phyloP scores from a whole-genome alignment of 345 rosid species.

The Carallia pectinifolia region DNA sequence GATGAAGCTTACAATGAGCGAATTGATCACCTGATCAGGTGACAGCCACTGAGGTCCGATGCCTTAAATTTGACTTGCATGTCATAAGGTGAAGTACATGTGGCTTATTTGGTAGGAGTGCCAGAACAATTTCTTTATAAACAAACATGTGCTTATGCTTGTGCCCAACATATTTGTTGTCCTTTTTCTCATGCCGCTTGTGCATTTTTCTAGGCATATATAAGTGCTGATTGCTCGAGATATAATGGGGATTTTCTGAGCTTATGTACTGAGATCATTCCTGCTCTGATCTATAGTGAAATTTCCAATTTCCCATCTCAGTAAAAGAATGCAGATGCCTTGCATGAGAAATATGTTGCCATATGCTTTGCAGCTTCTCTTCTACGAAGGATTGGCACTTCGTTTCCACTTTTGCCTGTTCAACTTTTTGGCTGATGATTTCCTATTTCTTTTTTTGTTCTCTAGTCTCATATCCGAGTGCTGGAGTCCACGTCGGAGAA shows the following conservation, averaged over 20 bases:
- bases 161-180: too few species aligned
- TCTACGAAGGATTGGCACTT: neutral
- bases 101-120: too few species aligned
- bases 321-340: neutral
- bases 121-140: too few species aligned
- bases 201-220: too few species aligned
- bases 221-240: too few species aligned
- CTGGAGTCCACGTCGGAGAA: slow-evolving; percentile 74
- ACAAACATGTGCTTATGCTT: too few species aligned
- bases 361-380: neutral
- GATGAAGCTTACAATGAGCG: too few species aligned
- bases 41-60: neutral
- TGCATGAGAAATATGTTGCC: neutral
- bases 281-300: too few species aligned
- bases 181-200: too few species aligned
- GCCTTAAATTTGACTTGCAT: neutral
- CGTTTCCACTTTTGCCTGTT: neutral
- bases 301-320: too few species aligned
- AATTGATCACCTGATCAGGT: neutral
- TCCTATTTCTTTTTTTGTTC: slow-evolving; percentile 19
- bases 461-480: slow-evolving; percentile 76
- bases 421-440: slow-evolving; percentile 7
- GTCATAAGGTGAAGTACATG: neutral
- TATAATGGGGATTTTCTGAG: too few species aligned
- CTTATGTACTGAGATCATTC: too few species aligned